Evolutionary conservation across 2,329 filamentous ascomycete species (phyloP).

Genomic region (Colletotrichum sp.): DNA sequence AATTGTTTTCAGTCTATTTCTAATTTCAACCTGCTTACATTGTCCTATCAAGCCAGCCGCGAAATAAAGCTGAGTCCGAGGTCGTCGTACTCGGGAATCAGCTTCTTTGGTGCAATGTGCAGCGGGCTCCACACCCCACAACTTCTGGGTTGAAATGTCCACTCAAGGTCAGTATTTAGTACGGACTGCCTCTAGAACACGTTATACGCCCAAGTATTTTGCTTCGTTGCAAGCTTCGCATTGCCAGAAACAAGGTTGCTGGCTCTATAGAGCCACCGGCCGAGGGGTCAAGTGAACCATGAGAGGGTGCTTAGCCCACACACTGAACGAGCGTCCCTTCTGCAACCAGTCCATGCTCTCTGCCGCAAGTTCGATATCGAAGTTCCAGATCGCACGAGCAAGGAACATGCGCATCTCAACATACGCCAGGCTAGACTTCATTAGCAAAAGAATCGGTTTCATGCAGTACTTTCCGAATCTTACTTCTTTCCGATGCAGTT

Average conservation of each 20-base stretch:
- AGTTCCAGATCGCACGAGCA: background rate
- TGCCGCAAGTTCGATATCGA: background rate
- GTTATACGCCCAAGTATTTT: background rate
- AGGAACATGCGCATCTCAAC: background rate
- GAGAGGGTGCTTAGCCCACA: background rate
- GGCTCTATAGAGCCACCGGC: background rate
- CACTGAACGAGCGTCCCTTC: background rate
- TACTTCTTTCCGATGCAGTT: slow-evolving; percentile 57
- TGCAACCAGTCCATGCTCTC: background rate
- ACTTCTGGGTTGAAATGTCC: background rate
- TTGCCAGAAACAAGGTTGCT: background rate
- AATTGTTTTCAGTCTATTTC: background rate
- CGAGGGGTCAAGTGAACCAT: background rate
- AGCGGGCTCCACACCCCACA: background rate
- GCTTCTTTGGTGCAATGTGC: background rate
- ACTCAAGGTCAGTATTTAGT: background rate
- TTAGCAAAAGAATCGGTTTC: background rate
- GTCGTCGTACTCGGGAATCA: background rate
- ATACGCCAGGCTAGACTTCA: background rate
- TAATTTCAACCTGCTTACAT: background rate
- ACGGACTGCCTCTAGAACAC: background rate
- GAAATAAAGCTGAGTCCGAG: background rate
- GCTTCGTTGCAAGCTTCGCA: background rate
- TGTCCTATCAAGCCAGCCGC: background rate
- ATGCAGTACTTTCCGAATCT: slow-evolving; percentile 21